Evolutionary conservation across 768 basidiomycete species (phyloP), one percentile per base, ranked within the genome.

Genomic region (Lentinula detonsa): DNA sequence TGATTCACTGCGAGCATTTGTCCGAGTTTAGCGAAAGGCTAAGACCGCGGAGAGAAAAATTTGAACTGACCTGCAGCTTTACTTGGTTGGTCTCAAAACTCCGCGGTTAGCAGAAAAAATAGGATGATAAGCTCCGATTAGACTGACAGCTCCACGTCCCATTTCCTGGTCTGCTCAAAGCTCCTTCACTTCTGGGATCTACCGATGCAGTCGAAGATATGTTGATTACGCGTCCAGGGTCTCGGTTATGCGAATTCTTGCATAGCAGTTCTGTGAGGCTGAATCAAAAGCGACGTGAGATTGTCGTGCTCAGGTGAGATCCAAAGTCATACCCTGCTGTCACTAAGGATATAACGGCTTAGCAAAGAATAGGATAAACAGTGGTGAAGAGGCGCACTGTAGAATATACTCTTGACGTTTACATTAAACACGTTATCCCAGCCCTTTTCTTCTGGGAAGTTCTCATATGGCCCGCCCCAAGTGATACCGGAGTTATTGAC

Each of bases 401-500:
- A 95, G 66, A 91, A 94, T 46, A 90, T 77, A 62, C 85, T 85
- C 76, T 94, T 95, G 56, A 95, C 91, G 68, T 95, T 95, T 40
- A 93, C 83, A 21, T 84, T 82, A 70, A 93, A 82, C 42, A 94
- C 78, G 39, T 87, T 86, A 64, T 94, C 91, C 93, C 93, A 94
- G 1, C 93, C 92, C 65, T 85, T 86, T 65, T 85, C 85, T 72
- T 93, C 91, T 0, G 91, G 90, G 63, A 90, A 83, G 64, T 86
- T 78, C 9, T 82, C 75, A 69, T 80, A 90, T 0, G 84, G 78
- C 7, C 86, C 84, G 16, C 89, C 91, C 91, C 91, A 93, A 16
- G 88, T 80, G 31, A 84, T 84, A 6, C 91, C 92, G 8, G 88
- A 88, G 72, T 93, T 93, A 72, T 92, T 93, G 48, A 94, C 82